Evolutionary conservation across 108 stramenopile species (phyloP).

Genomic region (Nannochloropsis oceanica): DNA sequence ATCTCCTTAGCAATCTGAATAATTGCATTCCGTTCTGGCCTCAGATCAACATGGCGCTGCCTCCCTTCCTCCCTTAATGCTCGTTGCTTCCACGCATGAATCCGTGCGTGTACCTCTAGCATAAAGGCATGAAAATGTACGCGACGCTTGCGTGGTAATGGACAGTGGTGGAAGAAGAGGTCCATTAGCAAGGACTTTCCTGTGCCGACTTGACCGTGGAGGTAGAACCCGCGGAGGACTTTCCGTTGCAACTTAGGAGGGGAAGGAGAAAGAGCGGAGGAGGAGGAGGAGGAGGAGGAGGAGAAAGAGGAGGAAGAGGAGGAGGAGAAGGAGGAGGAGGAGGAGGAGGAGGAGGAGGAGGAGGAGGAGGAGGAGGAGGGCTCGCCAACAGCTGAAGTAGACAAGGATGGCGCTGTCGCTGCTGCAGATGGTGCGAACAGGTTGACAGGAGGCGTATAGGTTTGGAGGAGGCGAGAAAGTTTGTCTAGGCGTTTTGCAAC

Average conservation of each 20-base stretch:
- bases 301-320: too few relatives aligned
- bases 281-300: too few relatives aligned
- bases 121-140: slow-evolving; percentile 87
- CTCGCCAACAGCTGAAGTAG: background rate
- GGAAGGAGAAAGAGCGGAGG: background rate
- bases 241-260: background rate
- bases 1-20: background rate
- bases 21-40: background rate
- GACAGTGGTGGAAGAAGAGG: slow-evolving; percentile 45
- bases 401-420: background rate
- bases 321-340: too few relatives aligned
- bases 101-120: slow-evolving; percentile 58
- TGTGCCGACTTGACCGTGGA: slow-evolving; percentile 74
- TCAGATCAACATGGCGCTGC: background rate
- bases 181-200: slow-evolving; percentile 87
- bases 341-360: too few relatives aligned
- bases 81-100: slow-evolving; percentile 58
- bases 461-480: background rate
- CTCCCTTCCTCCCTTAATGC: slow-evolving; percentile 20
- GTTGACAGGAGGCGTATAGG: background rate
- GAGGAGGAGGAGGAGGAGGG: too few relatives aligned
- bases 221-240: slow-evolving; percentile 50
- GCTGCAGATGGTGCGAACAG: background rate
- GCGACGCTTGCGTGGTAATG: slow-evolving; percentile 48
- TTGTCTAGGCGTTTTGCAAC: background rate